Base-by-base conservation (phyloP, 164 flowering plant species). In the Vitis amurensis region DNA sequence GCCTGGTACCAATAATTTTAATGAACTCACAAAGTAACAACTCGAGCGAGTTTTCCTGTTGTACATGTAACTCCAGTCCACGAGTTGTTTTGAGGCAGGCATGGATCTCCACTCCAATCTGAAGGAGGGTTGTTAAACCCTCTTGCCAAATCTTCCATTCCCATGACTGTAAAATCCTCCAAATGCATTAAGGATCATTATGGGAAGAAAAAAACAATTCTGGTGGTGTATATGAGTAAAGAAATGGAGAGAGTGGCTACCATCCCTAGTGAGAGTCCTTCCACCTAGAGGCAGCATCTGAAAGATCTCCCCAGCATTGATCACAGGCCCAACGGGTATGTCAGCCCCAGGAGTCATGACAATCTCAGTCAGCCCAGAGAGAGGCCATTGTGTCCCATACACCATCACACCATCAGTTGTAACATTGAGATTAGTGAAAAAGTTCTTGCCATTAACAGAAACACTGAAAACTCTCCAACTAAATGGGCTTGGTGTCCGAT, bases 71-170 rank as follows among this genome's bases (percentile, higher is more conserved):
- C 87, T 64, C 99, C 98, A 2, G 88, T 88, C 99, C 99, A 93
- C 31, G 94, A 77, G 66, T 89, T 69, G 55, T 74, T 69, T 17
- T 6, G 47, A 48, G 97, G 99, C 67, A 91, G 69, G 77, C 97
- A 96, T n/a, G 99, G 98, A 80, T 96, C 97, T 8, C 97, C 98
- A 9, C 55, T 73, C 99, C 99, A 96, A 78, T 93, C 97, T 0
- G 79, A 27, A 4, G 97, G 97, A 11, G 84, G 88, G 68, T 89
- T 87, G 55, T 75, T 66, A 7, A 93, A 76, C 69, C 80, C 71
- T 82, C 79, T 85, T 27, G 83, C 85, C 14, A 93, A 16, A 0
- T 83, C 86, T 63, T 86, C 81, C 94, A 96, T 87, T 29, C 83
- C 93, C 80, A 69, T 49, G 71, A 79, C 98, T 93, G 74, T 52